Evolutionary conservation across 2,329 filamentous ascomycete species (phyloP), one percentile per base, ranked within the genome.

Genomic region (Beauveria pseudobassiana): DNA sequence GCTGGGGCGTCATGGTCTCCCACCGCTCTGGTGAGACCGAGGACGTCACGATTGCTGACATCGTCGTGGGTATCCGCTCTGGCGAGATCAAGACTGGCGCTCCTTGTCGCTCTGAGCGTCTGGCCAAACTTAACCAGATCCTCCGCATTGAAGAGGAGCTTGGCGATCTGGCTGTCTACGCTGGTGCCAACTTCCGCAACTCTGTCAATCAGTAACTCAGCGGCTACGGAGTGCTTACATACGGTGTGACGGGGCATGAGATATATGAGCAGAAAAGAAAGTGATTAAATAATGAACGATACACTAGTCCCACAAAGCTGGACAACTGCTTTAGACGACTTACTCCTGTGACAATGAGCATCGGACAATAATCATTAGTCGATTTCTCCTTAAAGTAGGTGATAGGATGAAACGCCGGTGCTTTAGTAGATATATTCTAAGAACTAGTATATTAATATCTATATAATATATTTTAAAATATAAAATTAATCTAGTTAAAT

Each of bases 121-220:
- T 98, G 70, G 95, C 95, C 78, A 99, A 99, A 87, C 90, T 99
- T 76, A 99, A 99, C 90, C 95, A 99, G 85, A 96, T 99, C 74
- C 90, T 99, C 74, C 91, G 95, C 75, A 99, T 99, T 72, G 95
- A 99, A 87, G 95, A 99, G 84, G 95, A 99, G 85, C 89, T 99
- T 67, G 93, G 93, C 71, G 85, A 87, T 72, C 88, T 95, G 72
- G 95, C 93, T 70, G 75, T 98, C 79, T 99, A 93, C 76, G 93
- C 93, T 70, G 95, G 95, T 70, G 80, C 83, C 74, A 92, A 91
- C 75, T 99, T 98, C 91, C 90, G 93, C 82, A 92, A 80, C 70
- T 81, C 93, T 66, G 88, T 97, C 73, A 93, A 90, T 82, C 78
- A 97, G 79, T 96, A 91, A 87, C 77, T 66, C 51, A 61, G 22